A percentile compares a stretch with the other conserved stretches of the same genome.
Conservation (phyloP, 148 eudicot species). For the Spergularia bocconei region DNA sequence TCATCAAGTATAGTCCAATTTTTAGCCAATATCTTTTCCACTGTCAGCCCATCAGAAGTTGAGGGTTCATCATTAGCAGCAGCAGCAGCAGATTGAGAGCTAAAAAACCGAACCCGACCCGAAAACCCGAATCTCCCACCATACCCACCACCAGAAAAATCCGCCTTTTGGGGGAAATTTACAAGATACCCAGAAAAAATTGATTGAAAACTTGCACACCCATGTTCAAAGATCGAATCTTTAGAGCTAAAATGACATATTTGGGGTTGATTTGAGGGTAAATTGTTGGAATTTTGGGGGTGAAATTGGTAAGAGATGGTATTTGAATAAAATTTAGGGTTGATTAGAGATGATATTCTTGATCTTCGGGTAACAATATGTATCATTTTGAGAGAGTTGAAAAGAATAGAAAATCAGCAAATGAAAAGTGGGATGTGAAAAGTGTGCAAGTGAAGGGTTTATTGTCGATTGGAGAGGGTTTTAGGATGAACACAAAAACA, state of each 20-base stretch:
- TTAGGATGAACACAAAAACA: background rate
- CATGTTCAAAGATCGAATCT: conserved; percentile 22
- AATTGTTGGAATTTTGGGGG: conserved; percentile 19
- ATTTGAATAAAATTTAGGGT: conserved; percentile 18
- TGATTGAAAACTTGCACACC: conserved; percentile 8
- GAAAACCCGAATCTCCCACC: background rate
- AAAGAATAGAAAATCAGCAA: background rate
- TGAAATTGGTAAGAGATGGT: conserved; percentile 25
- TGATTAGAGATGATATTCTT: conserved; percentile 20
- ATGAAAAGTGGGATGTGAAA: background rate
- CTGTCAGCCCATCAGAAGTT: conserved; percentile 79
- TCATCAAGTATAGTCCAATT: conserved; percentile 76
- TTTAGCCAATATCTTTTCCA: conserved; percentile 63
- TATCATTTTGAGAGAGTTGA: conserved; percentile 40
- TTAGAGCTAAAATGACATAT: conserved; percentile 16
- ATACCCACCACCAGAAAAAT: conserved; percentile 36
- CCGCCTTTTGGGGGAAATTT: conserved; percentile 9
- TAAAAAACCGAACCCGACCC: conserved; percentile 35
- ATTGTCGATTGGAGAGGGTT: background rate
- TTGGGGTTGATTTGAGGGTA: conserved; percentile 13
- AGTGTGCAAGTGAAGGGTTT: conserved; percentile 9
- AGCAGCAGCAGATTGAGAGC: conserved; percentile 46
- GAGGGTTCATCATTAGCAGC: conserved; percentile 35
- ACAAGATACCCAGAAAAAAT: conserved; percentile 25
- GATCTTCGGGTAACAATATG: conserved; percentile 35